Evolutionary conservation across 78 protist species (phyloP), one percentile per base, ranked within the genome.

Genomic region (Guillardia theta): DNA sequence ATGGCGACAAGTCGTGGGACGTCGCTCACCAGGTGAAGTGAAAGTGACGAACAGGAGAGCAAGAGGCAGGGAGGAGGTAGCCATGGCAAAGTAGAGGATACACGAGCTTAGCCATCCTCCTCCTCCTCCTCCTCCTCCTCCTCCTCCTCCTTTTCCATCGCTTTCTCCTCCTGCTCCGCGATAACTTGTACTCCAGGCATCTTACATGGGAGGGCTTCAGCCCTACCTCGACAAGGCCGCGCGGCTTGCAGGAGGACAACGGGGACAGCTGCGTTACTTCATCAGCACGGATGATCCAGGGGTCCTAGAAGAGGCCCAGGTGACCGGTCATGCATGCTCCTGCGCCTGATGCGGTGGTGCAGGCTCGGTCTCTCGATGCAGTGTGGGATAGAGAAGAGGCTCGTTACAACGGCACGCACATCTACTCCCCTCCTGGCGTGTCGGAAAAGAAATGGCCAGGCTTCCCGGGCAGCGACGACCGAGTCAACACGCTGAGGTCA

Each of bases 1-100:
- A 43, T 18, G 90, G 90, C 50, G 90, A 78, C 90, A 78, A 78
- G 90, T 37, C 90, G 39, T 78, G 90, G 90, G 90, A 78, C 48
- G 90, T 78, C 43, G 90, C 48, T 1, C 90, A 78, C 48, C 90
- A 78, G 87, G 87, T n/a, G n/a, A n/a, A 21, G 64, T 21, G 15
- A 19, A 19, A 53, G 64, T 12, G 64, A 53, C 12, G 64, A 19
- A n/a, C n/a, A n/a, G n/a, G n/a, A n/a, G n/a, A n/a, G n/a, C n/a
- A n/a, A n/a, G n/a, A n/a, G n/a, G n/a, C n/a, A n/a, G n/a, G n/a
- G n/a, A n/a, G n/a, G n/a, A n/a, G n/a, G n/a, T n/a, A n/a, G n/a
- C n/a, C n/a, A n/a, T n/a, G n/a, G n/a, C n/a, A n/a, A n/a, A n/a
- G n/a, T n/a, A n/a, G n/a, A n/a, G n/a, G n/a, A n/a, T n/a, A n/a